Evolutionary conservation across 1,139 yeast species (phyloP).

Genomic region (Maudiozyma humilis): DNA sequence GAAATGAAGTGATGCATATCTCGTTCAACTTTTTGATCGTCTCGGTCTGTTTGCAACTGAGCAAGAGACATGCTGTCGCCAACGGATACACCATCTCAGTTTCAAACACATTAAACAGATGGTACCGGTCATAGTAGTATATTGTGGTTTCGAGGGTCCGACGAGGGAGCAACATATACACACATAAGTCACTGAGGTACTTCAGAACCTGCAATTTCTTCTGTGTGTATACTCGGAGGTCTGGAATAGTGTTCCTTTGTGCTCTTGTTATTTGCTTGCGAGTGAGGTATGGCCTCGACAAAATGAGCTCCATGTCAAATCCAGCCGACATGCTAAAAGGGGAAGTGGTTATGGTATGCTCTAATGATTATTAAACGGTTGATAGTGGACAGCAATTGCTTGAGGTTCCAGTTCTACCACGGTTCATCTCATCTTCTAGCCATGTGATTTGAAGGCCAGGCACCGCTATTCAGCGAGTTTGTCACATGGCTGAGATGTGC

Average conservation of each 20-base stretch:
- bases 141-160: conserved; percentile 59
- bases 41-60: conserved; percentile 81
- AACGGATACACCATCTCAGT: conserved; percentile 40
- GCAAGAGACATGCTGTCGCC: conserved; percentile 65
- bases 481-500: no score
- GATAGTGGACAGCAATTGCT: no score
- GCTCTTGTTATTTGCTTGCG: conserved; percentile 46
- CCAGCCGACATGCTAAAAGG: neutral
- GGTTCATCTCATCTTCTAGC: no score
- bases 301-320: conserved; percentile 26
- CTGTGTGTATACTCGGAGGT: conserved; percentile 40
- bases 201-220: conserved; percentile 48
- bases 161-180: conserved; percentile 53
- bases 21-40: conserved; percentile 75
- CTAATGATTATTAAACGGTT: no score
- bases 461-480: no score
- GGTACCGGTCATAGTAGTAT: conserved; percentile 66
- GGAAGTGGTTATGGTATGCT: neutral
- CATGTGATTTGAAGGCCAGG: no score
- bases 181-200: conserved; percentile 46
- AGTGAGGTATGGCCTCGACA: conserved; percentile 60
- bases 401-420: no score
- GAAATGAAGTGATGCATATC: conserved; percentile 29
- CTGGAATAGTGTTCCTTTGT: conserved; percentile 47
- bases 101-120: conserved; percentile 54